phyloP scores from a whole-genome alignment of 495 filamentous ascomycete species.

The Glutinoglossum americanum region DNA sequence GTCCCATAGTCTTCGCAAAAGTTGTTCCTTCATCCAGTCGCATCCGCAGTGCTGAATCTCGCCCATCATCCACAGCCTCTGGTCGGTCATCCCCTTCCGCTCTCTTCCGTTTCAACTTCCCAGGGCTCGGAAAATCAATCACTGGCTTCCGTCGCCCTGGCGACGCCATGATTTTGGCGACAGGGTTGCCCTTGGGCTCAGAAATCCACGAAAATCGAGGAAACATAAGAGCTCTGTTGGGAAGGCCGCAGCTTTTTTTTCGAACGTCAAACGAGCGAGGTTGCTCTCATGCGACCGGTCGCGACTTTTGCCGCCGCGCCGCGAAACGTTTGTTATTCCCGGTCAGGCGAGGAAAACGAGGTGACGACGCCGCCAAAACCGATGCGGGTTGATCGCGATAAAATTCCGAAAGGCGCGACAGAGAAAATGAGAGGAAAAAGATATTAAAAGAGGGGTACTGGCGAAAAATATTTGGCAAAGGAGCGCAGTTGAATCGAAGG shows the following conservation, averaged over 20 bases:
- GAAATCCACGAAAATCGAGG: constrained; percentile 32
- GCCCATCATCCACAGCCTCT: neutral
- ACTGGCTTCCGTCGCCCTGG: constrained; percentile 11
- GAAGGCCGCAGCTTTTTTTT: constrained; percentile 3
- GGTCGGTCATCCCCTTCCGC: neutral
- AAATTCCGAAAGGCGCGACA: neutral
- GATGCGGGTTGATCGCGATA: neutral
- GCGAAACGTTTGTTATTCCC: neutral
- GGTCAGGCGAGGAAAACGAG: neutral
- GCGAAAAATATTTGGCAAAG: neutral
- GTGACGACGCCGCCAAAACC: neutral
- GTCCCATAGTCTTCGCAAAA: neutral
- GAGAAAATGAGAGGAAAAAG: neutral
- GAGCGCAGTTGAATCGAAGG: neutral
- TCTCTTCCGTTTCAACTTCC: constrained; percentile 32
- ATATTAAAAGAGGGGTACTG: neutral
- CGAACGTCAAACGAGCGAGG: neutral
- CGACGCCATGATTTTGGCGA: constrained; percentile 16
- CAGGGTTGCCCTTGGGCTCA: constrained; percentile 30
- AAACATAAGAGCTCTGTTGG: constrained; percentile 35
- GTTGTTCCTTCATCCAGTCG: neutral
- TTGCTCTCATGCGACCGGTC: neutral
- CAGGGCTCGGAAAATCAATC: constrained; percentile 20
- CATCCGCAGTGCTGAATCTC: neutral
- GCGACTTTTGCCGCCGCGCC: neutral